phyloP scores from a whole-genome alignment of 108 stramenopile genomes.

The Skeletonema menzelii region DNA sequence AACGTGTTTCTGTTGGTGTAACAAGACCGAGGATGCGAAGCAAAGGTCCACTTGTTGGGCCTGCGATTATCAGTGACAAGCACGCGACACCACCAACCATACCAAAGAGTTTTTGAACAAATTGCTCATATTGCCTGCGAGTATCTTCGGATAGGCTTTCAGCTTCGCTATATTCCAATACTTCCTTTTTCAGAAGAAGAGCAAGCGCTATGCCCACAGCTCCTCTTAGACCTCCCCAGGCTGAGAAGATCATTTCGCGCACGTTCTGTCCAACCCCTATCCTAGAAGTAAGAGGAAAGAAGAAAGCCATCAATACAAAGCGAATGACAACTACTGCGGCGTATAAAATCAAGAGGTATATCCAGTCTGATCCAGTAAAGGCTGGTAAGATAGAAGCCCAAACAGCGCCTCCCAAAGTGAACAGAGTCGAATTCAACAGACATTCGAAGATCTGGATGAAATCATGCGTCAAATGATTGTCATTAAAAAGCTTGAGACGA shows the following conservation, averaged over 20 bases:
- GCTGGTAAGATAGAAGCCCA: constrained; percentile 63
- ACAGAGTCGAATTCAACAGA: constrained; percentile 88
- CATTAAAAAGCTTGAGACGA: constrained; percentile 42
- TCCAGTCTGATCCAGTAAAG: constrained; percentile 66
- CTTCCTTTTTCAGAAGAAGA: constrained; percentile 62
- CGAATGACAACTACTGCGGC: constrained; percentile 60
- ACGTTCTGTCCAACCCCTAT: constrained; percentile 61
- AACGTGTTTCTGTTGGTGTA: not conserved
- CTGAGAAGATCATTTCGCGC: constrained; percentile 64
- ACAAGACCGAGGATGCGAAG: constrained; percentile 2
- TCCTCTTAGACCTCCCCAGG: constrained; percentile 82
- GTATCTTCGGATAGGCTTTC: not conserved
- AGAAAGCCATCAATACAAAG: constrained; percentile 44
- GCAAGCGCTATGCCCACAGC: constrained; percentile 87
- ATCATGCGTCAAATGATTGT: constrained; percentile 64
- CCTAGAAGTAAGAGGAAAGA: constrained; percentile 67
- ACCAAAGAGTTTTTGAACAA: constrained; percentile 27
- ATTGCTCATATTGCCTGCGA: not conserved
- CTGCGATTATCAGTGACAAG: constrained; percentile 4
- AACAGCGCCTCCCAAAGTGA: constrained; percentile 86
- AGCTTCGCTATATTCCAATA: constrained; percentile 15
- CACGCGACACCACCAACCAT: not conserved
- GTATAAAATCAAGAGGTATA: constrained; percentile 63
- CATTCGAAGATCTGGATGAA: constrained; percentile 84
- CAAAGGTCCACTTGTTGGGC: constrained; percentile 10